These are phyloP conservation scores for Pyrenochaeta sp. DNA, from an alignment of 2,329 filamentous ascomycete genomes.

Conservation along the genomic window DNA sequence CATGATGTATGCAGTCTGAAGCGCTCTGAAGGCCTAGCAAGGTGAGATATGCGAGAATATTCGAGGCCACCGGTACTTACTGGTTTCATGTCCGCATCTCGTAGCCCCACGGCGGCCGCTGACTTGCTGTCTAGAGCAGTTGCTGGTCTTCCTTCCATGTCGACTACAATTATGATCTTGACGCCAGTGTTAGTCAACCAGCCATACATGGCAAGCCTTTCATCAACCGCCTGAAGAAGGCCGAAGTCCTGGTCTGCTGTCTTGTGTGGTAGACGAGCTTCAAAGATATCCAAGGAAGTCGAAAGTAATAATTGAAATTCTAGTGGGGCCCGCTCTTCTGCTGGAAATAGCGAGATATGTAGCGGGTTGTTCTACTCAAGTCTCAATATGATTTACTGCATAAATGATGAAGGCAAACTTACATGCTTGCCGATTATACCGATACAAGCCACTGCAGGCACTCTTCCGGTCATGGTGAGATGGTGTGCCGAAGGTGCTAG, in stretches of 20 bases:
- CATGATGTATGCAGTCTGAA: constrained; percentile 91
- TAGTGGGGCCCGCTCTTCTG: constrained; percentile 76
- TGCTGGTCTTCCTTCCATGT: constrained; percentile 78
- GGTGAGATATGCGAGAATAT: not conserved
- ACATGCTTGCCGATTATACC: constrained; percentile 94
- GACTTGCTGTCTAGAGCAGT: constrained; percentile 44
- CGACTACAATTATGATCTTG: constrained; percentile 88
- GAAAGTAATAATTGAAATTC: constrained; percentile 93
- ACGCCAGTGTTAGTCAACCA: constrained; percentile 96
- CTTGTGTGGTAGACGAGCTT: constrained; percentile 79
- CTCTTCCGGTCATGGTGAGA: constrained; percentile 56
- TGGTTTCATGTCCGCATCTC: constrained; percentile 87
- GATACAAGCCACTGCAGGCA: constrained; percentile 85
- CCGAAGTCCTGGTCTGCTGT: constrained; percentile 85
- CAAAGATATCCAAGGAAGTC: constrained; percentile 92
- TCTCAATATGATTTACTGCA: constrained; percentile 12
- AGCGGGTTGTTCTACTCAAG: constrained; percentile 87
- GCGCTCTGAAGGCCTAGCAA: constrained; percentile 78
- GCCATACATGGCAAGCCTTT: constrained; percentile 91
- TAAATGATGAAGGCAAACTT: constrained; percentile 40
- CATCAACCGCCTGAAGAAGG: constrained; percentile 90
- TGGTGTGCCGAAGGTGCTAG: not conserved
- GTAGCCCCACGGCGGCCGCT: constrained; percentile 69
- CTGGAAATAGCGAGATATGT: constrained; percentile 87
- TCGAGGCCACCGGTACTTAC: constrained; percentile 56